Conservation (phyloP, 495 filamentous ascomycete species). For the Pseudotulostoma volvatum region DNA sequence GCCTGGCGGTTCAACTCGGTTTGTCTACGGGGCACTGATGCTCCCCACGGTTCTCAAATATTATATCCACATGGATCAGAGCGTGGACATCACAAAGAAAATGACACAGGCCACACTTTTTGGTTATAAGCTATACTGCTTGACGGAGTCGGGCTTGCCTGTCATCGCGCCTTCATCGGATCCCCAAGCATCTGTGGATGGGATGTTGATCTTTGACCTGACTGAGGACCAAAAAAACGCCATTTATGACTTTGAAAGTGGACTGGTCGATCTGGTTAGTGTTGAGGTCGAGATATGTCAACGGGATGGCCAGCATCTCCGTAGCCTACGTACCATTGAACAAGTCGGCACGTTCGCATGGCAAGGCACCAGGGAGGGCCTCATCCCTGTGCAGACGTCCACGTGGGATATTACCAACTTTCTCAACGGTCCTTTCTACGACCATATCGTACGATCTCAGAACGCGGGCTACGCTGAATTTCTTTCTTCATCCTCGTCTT, state of each 20-base stretch:
- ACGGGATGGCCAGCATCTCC: conserved; percentile 3
- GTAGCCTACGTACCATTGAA: conserved; percentile 7
- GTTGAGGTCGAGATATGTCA: conserved; percentile 11
- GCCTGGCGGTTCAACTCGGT: no score
- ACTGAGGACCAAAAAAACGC: conserved; percentile 10
- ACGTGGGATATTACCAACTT: conserved; percentile 11
- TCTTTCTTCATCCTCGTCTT: no score
- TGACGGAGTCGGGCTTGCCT: conserved; percentile 6
- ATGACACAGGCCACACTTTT: conserved; percentile 15
- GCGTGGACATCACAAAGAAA: conserved; percentile 4
- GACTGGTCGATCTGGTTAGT: conserved; percentile 8
- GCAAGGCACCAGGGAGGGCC: conserved; percentile 4
- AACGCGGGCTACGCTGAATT: no score
- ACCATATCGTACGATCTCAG: conserved; percentile 9
- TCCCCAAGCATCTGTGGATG: conserved; percentile 9
- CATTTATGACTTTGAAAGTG: conserved; percentile 13
- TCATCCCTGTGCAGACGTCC: conserved; percentile 5
- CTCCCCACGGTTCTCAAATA: no score
- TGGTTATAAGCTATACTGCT: conserved; percentile 12
- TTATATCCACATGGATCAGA: conserved; percentile 8
- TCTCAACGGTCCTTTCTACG: conserved; percentile 10
- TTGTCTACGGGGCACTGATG: no score
- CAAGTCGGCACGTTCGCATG: conserved; percentile 13
- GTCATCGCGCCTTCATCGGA: conserved; percentile 9
- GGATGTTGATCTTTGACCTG: conserved; percentile 16